Conservation (phyloP, 2,329 filamentous ascomycete species). For the Colletotrichum limetticola region DNA sequence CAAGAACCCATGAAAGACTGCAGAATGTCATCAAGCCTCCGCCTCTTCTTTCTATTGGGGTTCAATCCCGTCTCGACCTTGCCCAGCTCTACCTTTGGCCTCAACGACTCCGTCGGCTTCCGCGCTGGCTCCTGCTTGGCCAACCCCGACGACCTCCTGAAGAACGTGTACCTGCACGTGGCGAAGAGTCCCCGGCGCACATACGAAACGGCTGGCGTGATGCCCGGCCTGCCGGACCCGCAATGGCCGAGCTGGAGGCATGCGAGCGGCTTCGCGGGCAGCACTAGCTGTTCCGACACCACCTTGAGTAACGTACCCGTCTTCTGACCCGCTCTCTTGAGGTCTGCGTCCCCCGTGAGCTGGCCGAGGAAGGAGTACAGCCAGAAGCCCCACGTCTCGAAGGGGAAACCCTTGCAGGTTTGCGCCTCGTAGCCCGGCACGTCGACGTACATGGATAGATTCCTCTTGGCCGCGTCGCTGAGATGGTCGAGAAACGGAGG, state of each 20-base stretch:
- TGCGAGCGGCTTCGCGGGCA: conserved; percentile 51
- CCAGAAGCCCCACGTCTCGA: conserved; percentile 55
- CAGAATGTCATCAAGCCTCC: conserved; percentile 47
- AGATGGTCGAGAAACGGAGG: conserved; percentile 48
- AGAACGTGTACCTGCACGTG: conserved; percentile 47
- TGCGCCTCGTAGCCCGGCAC: conserved; percentile 43
- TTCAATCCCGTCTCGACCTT: conserved; percentile 34
- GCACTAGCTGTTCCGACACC: conserved; percentile 48
- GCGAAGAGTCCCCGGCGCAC: conserved; percentile 48
- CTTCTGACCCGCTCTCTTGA: conserved; percentile 38
- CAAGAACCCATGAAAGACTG: conserved; percentile 37
- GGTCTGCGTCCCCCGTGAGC: conserved; percentile 47
- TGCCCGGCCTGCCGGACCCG: conserved; percentile 43
- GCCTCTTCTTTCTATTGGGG: conserved; percentile 46
- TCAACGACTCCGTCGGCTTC: conserved; percentile 30
- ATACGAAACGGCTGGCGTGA: conserved; percentile 48
- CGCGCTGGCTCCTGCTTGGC: conserved; percentile 30
- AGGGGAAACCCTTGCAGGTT: conserved; percentile 48
- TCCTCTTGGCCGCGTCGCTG: conserved; percentile 45
- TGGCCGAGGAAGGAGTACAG: conserved; percentile 53
- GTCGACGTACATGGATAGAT: conserved; percentile 43
- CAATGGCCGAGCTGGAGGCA: conserved; percentile 51
- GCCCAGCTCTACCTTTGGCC: conserved; percentile 24
- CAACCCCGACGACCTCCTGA: conserved; percentile 4
- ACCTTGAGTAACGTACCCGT: conserved; percentile 40